Conservation (phyloP, 768 basidiomycete genomes). For the Trametes elegans region DNA sequence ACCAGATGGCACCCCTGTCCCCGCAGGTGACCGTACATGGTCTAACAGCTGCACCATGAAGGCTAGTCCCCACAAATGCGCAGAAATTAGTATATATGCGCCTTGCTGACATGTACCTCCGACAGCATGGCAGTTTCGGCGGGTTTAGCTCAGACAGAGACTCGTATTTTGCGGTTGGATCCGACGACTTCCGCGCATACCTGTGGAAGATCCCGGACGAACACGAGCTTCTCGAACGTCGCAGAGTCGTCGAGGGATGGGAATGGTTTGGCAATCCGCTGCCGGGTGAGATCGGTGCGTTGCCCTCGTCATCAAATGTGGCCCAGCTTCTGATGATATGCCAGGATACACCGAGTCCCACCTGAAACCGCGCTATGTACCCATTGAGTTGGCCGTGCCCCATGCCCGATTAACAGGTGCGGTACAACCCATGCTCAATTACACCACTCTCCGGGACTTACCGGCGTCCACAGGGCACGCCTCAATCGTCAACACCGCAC, state of each 20-base stretch:
- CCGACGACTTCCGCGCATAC: conserved; percentile 80
- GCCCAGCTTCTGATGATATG: not conserved
- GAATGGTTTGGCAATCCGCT: conserved; percentile 44
- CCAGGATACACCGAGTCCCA: conserved; percentile 10
- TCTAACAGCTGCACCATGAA: conserved; percentile 79
- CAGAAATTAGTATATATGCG: too few species aligned
- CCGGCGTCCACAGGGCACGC: conserved; percentile 50
- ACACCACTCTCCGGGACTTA: not conserved
- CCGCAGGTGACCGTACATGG: conserved; percentile 52
- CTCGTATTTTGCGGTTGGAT: conserved; percentile 68
- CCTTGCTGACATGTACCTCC: too few species aligned
- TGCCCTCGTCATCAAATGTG: not conserved
- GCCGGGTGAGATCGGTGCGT: conserved; percentile 38
- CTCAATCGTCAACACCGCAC: conserved; percentile 73
- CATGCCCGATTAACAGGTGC: conserved; percentile 57
- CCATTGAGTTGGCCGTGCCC: conserved; percentile 62
- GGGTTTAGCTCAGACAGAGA: conserved; percentile 52
- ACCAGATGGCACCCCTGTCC: conserved; percentile 52
- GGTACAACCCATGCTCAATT: conserved; percentile 3
- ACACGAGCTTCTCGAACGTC: conserved; percentile 39
- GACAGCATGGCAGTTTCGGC: conserved; percentile 80
- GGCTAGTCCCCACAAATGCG: conserved; percentile 36
- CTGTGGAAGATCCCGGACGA: conserved; percentile 71
- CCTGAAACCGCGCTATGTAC: conserved; percentile 46
- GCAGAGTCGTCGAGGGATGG: conserved; percentile 43